Conservation (phyloP, 345 rosid genomes). For the Mallotus nudiflorus region DNA sequence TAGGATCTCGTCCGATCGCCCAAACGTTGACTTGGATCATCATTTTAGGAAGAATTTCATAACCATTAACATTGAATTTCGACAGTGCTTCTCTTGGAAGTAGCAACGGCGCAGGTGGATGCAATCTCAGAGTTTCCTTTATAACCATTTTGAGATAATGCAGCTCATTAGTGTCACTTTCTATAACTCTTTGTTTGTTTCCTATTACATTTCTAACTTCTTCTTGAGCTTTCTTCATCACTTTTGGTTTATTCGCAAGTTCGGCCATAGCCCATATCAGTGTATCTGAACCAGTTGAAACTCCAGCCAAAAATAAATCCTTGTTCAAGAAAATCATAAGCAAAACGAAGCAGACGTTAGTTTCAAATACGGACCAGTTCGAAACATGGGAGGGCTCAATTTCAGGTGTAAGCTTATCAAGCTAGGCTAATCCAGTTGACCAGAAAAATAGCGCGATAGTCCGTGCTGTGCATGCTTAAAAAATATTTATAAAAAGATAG, state of each 20-base stretch:
- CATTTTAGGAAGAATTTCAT: constrained; percentile 39
- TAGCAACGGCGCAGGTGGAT: constrained; percentile 51
- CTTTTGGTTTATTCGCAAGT: constrained; percentile 39
- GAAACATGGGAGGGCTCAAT: no score
- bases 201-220: constrained; percentile 46
- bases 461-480: no score
- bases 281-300: constrained; percentile 46
- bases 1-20: constrained; percentile 50
- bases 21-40: constrained; percentile 44
- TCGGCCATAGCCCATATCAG: constrained; percentile 70
- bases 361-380: no score
- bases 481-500: no score
- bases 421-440: no score
- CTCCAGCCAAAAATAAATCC: constrained; percentile 41
- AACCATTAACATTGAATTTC: constrained; percentile 34
- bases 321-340: neutral
- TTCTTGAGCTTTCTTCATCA: constrained; percentile 60
- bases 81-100: constrained; percentile 44
- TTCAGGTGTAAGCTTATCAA: no score
- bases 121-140: constrained; percentile 56
- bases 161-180: constrained; percentile 36
- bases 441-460: no score
- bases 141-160: constrained; percentile 34
- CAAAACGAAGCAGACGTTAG: no score
- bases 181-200: constrained; percentile 34